Conservation (phyloP, 2,329 filamentous ascomycete species). For the Esteya vermicola region DNA sequence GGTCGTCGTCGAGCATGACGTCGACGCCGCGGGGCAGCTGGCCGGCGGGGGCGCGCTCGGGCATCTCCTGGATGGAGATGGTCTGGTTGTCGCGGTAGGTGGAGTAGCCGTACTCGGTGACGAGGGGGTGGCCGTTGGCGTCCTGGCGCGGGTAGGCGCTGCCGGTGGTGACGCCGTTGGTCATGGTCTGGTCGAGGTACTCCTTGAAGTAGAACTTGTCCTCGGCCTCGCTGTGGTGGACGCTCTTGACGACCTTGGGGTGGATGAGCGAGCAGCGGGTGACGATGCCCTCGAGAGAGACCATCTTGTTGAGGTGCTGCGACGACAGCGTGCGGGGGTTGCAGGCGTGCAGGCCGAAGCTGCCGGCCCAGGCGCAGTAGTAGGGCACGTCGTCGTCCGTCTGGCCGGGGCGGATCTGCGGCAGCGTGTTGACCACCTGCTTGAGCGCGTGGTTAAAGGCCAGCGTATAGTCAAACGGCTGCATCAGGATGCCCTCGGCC, state of each 20-base stretch:
- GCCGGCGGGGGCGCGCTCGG: conserved; percentile 85
- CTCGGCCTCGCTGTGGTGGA: conserved; percentile 85
- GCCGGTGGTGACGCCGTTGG: conserved; percentile 72
- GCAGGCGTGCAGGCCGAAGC: conserved; percentile 87
- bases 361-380: conserved; percentile 94
- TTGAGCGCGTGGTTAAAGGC: conserved; percentile 88
- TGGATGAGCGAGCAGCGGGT: conserved; percentile 91
- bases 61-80: conserved; percentile 98
- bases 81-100: conserved; percentile 95
- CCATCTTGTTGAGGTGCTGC: conserved; percentile 85
- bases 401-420: conserved; percentile 62
- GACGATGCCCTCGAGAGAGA: conserved; percentile 93
- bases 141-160: conserved; percentile 93
- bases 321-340: conserved; percentile 89
- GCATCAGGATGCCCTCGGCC: conserved; percentile 61
- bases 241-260: conserved; percentile 95
- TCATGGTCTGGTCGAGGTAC: conserved; percentile 97
- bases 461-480: conserved; percentile 76
- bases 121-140: conserved; percentile 78
- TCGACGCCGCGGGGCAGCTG: conserved; percentile 92
- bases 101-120: conserved; percentile 92
- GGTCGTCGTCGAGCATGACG: conserved; percentile 89
- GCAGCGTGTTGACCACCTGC: conserved; percentile 69
- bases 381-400: conserved; percentile 68
- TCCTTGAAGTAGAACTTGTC: conserved; percentile 78